These are phyloP conservation scores for Pseudocercospora ulei DNA, from an alignment of 2,329 filamentous ascomycete genomes.

Conservation along the genomic window DNA sequence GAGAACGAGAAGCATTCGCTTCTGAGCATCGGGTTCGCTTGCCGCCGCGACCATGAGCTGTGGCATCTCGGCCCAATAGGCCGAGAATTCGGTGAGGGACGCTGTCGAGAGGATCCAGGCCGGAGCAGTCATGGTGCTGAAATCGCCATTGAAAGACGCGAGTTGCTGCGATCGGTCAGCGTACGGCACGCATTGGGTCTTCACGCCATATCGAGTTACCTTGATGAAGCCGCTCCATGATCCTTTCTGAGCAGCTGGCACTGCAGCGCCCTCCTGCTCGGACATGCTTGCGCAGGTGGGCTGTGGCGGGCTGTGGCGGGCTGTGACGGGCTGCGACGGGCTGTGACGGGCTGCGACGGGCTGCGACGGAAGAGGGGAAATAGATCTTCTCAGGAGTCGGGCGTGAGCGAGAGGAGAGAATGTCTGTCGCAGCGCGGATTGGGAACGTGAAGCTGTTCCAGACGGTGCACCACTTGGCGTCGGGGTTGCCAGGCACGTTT, in stretches of 20 bases:
- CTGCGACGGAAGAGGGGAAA: too few species aligned
- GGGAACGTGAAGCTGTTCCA: too few species aligned
- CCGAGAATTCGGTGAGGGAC: conserved; percentile 50
- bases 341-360: too few species aligned
- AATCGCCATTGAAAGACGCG: conserved; percentile 48
- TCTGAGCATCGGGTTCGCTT: conserved; percentile 65
- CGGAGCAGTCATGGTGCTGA: conserved; percentile 49
- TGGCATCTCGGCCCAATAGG: conserved; percentile 50
- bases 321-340: too few species aligned
- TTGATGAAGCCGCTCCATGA: conserved; percentile 45
- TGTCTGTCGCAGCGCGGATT: too few species aligned
- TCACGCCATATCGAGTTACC: conserved; percentile 28
- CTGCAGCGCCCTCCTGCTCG: conserved; percentile 38
- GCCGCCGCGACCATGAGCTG: conserved; percentile 70
- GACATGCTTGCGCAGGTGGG: conserved; percentile 15
- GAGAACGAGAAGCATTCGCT: conserved; percentile 75
- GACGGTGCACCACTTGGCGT: too few species aligned
- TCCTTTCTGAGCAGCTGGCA: conserved; percentile 41
- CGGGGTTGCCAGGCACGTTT: too few species aligned
- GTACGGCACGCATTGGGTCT: background rate
- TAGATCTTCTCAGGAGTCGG: too few species aligned
- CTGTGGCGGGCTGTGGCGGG: too few species aligned
- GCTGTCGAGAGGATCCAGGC: conserved; percentile 49
- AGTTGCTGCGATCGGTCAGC: conserved; percentile 39
- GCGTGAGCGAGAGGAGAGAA: too few species aligned